A percentile compares a stretch with the other conserved stretches of the same genome.
Conservation (phyloP, 176 grass and related monocot species). For the Eleusine coracana region DNA sequence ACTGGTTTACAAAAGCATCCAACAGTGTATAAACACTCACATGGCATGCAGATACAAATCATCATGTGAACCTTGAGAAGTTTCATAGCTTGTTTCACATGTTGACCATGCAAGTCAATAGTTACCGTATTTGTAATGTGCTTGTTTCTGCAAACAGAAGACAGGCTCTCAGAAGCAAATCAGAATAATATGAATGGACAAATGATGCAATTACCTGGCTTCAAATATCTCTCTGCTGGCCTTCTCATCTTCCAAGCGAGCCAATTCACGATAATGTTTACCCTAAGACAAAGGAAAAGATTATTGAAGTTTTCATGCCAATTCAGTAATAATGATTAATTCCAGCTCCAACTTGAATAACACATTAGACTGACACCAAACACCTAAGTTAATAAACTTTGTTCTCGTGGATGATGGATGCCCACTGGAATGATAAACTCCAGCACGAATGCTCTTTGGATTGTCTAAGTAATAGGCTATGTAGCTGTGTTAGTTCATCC, state of each 20-base stretch:
- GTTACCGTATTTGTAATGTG: slow-evolving; percentile 87
- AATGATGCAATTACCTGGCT: slow-evolving; percentile 57
- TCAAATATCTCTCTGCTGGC: slow-evolving; percentile 83
- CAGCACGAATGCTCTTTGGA: not conserved
- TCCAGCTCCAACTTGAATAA: not conserved
- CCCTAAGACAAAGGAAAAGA: slow-evolving; percentile 55
- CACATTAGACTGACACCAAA: not conserved
- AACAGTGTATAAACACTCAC: slow-evolving; percentile 50
- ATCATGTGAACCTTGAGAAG: slow-evolving; percentile 88
- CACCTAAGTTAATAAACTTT: not conserved
- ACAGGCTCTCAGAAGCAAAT: slow-evolving; percentile 32
- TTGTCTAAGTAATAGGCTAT: not conserved
- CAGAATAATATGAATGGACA: not conserved
- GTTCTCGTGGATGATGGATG: not conserved
- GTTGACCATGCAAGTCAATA: slow-evolving; percentile 92
- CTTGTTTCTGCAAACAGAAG: slow-evolving; percentile 66
- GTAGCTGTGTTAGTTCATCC: not conserved
- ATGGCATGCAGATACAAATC: slow-evolving; percentile 72
- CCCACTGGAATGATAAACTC: not conserved
- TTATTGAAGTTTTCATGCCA: not conserved
- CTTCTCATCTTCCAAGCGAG: slow-evolving; percentile 67
- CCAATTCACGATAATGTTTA: slow-evolving; percentile 82
- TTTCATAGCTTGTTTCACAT: slow-evolving; percentile 83
- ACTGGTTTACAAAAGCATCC: not conserved
- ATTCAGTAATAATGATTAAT: not conserved